Evolutionary conservation across 2,329 filamentous ascomycete species (phyloP), one percentile per base, ranked within the genome.

Genomic region (Pseudogymnoascus sp.): DNA sequence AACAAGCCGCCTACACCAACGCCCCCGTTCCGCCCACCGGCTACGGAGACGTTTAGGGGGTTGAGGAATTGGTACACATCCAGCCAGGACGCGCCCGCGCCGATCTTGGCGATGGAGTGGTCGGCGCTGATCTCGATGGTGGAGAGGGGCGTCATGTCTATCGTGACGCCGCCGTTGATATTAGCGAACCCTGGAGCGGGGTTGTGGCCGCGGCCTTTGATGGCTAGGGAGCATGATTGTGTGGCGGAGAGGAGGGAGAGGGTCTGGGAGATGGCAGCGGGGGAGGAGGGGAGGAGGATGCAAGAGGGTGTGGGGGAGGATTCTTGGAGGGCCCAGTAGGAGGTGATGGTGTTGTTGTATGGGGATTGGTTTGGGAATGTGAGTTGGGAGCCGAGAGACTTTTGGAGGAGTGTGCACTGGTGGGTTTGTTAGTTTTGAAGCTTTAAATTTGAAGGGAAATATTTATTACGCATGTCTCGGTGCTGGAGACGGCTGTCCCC

Each of bases 311-410:
- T 19, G 14, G 60, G 36, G 30, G 28, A 2, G 19, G 55, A 30
- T n/a, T 45, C 35, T 22, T 35, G 11, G 16, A 49, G 35, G 12
- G 62, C 60, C 35, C 55, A 62, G 35, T 62, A 62, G 23, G 58
- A 14, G 25, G 22, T n/a, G 2, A n/a, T 23, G 22, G 55, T 23
- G 7, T 39, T 5, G 22, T 30, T 60, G 38, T 62, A 62, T 25
- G 6, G 67, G 62, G 33, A 71, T 8, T 3, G 1, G 19, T 2
- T 3, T 2, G 41, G 41, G 41, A 45, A 69, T 2, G 63, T 63
- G 9, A 42, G 42, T 41, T 64, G 64, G 6, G 63, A 41, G 3
- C 36, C 60, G 0, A 45, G 5, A 1, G 41, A 45, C 2, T 12
- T 4, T 2, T 45, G 41, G 41, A 45, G 41, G 19, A 45, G 41